Percentiles rank a stretch among this genome's conserved stretches.
Evolutionary conservation across 139 green algal genomes (phyloP).

Genomic region (Marvania coccoides): DNA sequence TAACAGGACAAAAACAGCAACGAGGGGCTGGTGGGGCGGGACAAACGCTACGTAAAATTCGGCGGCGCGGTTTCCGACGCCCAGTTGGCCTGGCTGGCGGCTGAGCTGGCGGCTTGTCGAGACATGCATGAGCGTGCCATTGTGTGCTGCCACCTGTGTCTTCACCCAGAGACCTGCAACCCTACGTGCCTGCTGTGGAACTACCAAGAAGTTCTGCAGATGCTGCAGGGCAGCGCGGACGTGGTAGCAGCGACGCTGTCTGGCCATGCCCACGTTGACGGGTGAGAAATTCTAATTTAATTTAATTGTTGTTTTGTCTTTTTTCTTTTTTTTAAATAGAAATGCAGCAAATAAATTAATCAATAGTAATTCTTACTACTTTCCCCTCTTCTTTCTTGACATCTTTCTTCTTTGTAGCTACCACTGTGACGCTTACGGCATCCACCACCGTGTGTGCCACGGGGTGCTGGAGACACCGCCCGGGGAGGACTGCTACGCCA

Average conservation of each 20-base stretch:
- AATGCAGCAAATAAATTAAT: no score
- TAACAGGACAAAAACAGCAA: constrained; percentile 61
- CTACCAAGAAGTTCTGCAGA: constrained; percentile 46
- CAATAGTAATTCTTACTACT: background rate
- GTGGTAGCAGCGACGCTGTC: constrained; percentile 48
- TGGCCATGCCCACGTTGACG: constrained; percentile 54
- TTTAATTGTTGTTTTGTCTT: background rate
- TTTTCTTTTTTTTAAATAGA: background rate
- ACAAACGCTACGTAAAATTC: constrained; percentile 75
- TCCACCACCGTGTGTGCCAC: constrained; percentile 59
- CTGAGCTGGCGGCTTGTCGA: constrained; percentile 21
- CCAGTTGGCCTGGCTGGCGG: constrained; percentile 73
- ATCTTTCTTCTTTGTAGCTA: no score
- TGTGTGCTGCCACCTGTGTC: constrained; percentile 33
- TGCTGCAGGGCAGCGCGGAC: constrained; percentile 18
- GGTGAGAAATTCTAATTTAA: background rate
- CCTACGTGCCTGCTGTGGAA: constrained; percentile 62
- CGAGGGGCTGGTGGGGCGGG: constrained; percentile 39
- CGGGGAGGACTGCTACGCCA: constrained; percentile 43
- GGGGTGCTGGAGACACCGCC: constrained; percentile 56
- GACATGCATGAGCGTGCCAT: constrained; percentile 33
- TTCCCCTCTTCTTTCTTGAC: background rate
- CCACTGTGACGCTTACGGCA: constrained; percentile 32
- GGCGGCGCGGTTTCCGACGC: constrained; percentile 48
- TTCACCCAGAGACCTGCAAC: constrained; percentile 38